Percentiles rank a stretch among this genome's conserved stretches.
Conservation (phyloP, 495 filamentous ascomycete species). For the Talaromyces ruber region DNA sequence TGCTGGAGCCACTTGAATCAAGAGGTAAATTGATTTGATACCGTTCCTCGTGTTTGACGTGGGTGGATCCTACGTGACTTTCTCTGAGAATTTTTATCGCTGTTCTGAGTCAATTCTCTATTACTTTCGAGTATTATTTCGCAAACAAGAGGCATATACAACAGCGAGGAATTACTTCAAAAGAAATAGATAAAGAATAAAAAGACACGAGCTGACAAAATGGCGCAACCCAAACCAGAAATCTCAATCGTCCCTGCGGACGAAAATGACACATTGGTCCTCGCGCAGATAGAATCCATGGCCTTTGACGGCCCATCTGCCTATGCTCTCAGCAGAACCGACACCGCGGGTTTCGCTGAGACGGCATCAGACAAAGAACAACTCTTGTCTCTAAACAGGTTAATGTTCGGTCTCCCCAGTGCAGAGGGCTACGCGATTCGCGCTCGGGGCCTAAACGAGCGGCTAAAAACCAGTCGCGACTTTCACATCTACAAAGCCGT, state of each 20-base stretch:
- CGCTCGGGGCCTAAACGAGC: background rate
- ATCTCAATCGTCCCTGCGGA: background rate
- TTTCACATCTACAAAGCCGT: constrained; percentile 4
- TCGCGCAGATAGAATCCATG: constrained; percentile 1
- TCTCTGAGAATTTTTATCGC: background rate
- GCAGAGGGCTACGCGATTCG: background rate
- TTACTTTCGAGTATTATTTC: no score
- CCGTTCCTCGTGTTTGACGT: background rate
- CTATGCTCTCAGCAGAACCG: background rate
- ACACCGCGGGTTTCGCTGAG: background rate
- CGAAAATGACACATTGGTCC: background rate
- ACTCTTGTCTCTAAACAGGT: background rate
- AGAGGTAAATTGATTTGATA: background rate
- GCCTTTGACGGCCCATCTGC: constrained; percentile 4
- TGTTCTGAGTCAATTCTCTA: background rate
- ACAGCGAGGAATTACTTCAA: no score
- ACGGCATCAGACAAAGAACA: background rate
- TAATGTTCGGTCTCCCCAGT: constrained; percentile 7
- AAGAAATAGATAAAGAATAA: background rate
- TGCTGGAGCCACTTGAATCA: background rate
- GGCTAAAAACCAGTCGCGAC: background rate
- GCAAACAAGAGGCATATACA: no score
- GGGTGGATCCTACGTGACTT: background rate
- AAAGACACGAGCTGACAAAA: no score
- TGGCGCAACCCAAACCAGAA: background rate